These are phyloP conservation scores for Pelargonium fulgidum DNA, from an alignment of 441 rosid species.

Conservation along the genomic window DNA sequence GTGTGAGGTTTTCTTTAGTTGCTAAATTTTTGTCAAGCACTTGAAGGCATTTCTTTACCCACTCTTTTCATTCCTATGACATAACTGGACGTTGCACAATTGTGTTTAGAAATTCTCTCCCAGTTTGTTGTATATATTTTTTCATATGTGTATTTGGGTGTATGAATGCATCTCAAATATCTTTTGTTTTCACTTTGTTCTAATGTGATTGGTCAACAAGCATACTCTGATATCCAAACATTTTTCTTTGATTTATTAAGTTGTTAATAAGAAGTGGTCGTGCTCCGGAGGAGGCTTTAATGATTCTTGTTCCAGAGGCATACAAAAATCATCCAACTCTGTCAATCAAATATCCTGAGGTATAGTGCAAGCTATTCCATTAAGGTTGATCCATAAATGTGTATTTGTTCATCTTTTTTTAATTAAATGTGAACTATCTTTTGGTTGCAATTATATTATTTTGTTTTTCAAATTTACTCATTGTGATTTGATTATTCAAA, in stretches of 20 bases:
- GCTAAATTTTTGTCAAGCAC: background rate
- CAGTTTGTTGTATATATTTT: background rate
- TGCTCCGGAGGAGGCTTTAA: conserved; percentile 82
- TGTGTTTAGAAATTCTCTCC: background rate
- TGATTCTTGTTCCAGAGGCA: conserved; percentile 99
- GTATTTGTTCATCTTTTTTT: background rate
- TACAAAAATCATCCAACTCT: conserved; percentile 95
- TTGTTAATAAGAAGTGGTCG: conserved; percentile 91
- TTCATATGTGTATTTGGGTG: background rate
- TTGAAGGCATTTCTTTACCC: background rate
- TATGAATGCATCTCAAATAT: background rate
- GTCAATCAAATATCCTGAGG: conserved; percentile 87
- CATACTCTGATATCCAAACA: background rate
- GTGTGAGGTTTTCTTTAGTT: background rate
- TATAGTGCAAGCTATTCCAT: background rate
- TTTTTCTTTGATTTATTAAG: conserved; percentile 36
- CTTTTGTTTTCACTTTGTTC: background rate
- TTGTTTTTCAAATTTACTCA: background rate
- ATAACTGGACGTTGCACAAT: background rate
- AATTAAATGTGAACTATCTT: background rate
- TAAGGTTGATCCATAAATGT: background rate
- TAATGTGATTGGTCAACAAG: conserved; percentile 7
- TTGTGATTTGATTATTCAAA: conserved; percentile 1
- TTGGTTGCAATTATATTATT: background rate
- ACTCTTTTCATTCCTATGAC: background rate